Evolutionary conservation across 441 rosid genomes (phyloP).

Genomic region (Eruca vesicaria): DNA sequence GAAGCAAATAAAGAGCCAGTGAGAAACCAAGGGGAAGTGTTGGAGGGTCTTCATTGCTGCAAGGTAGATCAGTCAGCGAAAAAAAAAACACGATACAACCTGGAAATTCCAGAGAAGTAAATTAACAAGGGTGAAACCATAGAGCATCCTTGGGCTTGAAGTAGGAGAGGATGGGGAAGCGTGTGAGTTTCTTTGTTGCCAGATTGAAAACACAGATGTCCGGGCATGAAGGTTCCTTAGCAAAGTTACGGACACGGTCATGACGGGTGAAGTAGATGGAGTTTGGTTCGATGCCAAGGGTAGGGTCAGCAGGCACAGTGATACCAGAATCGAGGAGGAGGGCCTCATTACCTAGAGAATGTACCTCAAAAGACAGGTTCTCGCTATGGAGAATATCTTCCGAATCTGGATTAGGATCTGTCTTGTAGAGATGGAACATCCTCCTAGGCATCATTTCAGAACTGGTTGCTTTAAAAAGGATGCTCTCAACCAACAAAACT

Average conservation of each 20-base stretch:
- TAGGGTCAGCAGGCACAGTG: background rate
- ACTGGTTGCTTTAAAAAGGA: background rate
- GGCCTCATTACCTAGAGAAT: background rate
- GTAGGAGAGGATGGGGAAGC: background rate
- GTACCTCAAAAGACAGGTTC: background rate
- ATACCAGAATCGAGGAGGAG: background rate
- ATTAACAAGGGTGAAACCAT: background rate
- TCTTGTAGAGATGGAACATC: background rate
- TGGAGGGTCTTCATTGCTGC: background rate
- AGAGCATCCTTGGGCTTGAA: background rate
- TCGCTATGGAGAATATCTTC: background rate
- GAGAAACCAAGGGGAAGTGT: background rate
- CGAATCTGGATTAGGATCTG: background rate
- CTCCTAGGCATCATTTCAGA: background rate
- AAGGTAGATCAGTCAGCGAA: background rate
- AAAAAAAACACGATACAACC: background rate
- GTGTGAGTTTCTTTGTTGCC: background rate
- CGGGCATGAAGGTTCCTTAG: background rate
- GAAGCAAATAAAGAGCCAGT: background rate
- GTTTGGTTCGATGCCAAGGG: background rate
- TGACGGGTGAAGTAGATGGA: background rate
- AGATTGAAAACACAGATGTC: background rate
- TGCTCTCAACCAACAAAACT: background rate
- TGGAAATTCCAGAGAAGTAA: background rate
- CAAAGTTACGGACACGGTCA: background rate